Evolutionary conservation across 495 filamentous ascomycete genomes (phyloP).

Genomic region (Astrocystis sublimbata): DNA sequence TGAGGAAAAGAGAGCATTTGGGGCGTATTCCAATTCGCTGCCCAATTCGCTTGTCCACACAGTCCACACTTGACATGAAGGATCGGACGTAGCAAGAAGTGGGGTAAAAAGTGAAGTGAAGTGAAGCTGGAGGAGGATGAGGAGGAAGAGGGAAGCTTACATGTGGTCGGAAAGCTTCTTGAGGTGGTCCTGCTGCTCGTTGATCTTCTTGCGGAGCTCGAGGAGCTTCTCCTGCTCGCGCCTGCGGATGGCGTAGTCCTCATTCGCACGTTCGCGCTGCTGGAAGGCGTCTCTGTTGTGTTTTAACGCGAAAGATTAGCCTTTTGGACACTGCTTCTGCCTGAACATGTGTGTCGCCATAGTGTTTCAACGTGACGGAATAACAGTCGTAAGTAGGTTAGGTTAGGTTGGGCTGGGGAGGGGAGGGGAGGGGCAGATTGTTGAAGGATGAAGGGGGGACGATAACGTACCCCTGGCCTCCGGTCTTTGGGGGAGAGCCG

Average conservation of each 20-base stretch:
- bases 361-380: too few species aligned
- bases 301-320: not conserved
- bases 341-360: too few species aligned
- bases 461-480: slow-evolving; percentile 45
- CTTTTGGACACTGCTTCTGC: not conserved
- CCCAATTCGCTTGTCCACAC: not conserved
- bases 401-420: too few species aligned
- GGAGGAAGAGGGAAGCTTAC: slow-evolving; percentile 50
- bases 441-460: not conserved
- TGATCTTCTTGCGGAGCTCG: slow-evolving; percentile 73
- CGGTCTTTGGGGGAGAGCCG: slow-evolving; percentile 56
- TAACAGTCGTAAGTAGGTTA: too few species aligned
- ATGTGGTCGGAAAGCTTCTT: slow-evolving; percentile 82
- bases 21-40: too few species aligned
- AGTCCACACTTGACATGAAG: too few species aligned
- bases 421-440: too few species aligned
- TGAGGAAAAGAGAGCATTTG: not conserved
- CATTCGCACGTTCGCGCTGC: slow-evolving; percentile 82
- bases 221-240: slow-evolving; percentile 84
- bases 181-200: slow-evolving; percentile 76
- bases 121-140: slow-evolving; percentile 15
- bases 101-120: not conserved
- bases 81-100: too few species aligned
- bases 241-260: slow-evolving; percentile 78
- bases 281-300: slow-evolving; percentile 78